Evolutionary conservation across 192 early-diverging fungal species (phyloP), one percentile per base, ranked within the genome.

Genomic region (Coemansia sp.): DNA sequence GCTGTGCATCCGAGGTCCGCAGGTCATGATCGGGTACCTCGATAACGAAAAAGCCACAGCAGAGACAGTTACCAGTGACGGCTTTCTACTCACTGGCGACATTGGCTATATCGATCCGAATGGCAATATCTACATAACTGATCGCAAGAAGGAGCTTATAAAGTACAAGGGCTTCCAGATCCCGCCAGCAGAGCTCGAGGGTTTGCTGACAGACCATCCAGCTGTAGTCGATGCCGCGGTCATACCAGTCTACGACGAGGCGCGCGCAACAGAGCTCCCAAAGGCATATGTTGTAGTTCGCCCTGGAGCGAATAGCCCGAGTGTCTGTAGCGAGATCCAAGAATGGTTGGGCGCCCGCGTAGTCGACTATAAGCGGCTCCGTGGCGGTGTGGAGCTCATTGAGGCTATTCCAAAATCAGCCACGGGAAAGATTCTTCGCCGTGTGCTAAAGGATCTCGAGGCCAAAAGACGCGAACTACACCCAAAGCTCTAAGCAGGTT

Each of bases 111-210:
- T 91, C n/a, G 90, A 94, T 69, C 73, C 81, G 44, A 62, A 88
- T 5, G 91, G 89, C 27, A 62, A 89, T 38, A 83, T 88, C 31
- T 90, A 72, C 68, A 86, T 90, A 36, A 86, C 89, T 9, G 92
- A 92, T 67, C 92, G 96, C 34, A 73, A 93, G 40, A 98, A 96
- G 85, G 94, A 96, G 72, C 87, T 97, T 40, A 96, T 96, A 81
- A 98, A 98, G 77, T 96, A 95, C 90, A 96, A 97, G 72, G 88
- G 89, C 9, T 88, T 88, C 75, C 87, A 89, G 82, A 92, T 98
- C 27, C 87, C 95, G 1, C 96, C 95, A 1, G 95, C 95, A 9
- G 95, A 96, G 79, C 85, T 98, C 15, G 96, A 98, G 73, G 90
- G 88, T 1, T 62, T 90, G 68, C 78, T 96, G 60, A 70, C 92